These are phyloP conservation scores for Dothistroma pini DNA, from an alignment of 2,329 filamentous ascomycete genomes.

Conservation along the genomic window DNA sequence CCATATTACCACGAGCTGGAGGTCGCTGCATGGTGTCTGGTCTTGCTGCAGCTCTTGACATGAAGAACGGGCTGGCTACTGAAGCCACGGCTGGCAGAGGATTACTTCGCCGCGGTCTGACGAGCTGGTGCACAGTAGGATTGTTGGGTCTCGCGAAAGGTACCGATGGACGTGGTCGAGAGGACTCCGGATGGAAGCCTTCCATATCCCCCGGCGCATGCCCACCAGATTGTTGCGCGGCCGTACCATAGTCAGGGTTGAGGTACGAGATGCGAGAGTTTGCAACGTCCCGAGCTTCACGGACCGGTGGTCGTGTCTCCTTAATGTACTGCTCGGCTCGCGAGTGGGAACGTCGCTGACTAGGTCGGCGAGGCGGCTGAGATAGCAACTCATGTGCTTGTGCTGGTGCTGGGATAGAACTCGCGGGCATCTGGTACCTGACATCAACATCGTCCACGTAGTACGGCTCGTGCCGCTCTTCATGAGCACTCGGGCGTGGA, in stretches of 20 bases:
- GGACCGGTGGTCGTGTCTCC: neutral
- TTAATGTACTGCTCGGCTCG: neutral
- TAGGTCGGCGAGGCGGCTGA: neutral
- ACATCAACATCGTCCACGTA: neutral
- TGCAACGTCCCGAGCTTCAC: neutral
- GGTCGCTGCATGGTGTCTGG: neutral
- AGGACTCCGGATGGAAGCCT: neutral
- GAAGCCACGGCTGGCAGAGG: conserved; percentile 16
- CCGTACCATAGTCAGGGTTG: conserved; percentile 7
- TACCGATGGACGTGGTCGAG: neutral
- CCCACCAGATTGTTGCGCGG: neutral
- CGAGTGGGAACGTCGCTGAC: neutral
- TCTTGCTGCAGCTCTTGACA: neutral
- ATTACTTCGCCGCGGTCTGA: neutral
- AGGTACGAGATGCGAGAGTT: neutral
- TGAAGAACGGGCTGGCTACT: conserved; percentile 43
- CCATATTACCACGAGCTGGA: neutral
- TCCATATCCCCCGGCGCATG: conserved; percentile 2
- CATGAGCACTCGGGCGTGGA: neutral
- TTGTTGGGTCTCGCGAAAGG: neutral
- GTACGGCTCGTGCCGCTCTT: neutral
- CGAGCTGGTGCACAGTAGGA: neutral
- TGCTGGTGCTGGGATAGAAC: neutral
- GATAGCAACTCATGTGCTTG: neutral
- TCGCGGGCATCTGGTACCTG: neutral